Evolutionary conservation across 257 asterid species (phyloP).

Genomic region (Nemophila menziesii): DNA sequence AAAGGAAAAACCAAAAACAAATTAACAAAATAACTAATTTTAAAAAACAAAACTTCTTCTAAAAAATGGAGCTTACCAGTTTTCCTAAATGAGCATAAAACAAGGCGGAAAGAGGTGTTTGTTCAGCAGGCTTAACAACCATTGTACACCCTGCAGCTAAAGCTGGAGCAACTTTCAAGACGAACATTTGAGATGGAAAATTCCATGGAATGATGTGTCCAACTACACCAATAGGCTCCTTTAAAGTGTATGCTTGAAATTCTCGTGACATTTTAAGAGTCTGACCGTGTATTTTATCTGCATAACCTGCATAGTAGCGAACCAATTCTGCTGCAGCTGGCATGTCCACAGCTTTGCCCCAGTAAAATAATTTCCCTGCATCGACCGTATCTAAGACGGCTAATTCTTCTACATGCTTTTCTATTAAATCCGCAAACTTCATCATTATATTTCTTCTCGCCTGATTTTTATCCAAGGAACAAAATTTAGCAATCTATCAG

Average conservation of each 20-base stretch:
- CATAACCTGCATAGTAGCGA: conserved; percentile 58
- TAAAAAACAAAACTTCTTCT: background rate
- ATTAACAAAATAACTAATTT: too few relatives aligned
- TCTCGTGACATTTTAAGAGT: conserved; percentile 89
- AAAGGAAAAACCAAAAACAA: background rate
- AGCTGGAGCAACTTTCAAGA: conserved; percentile 96
- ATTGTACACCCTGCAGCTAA: conserved; percentile 77
- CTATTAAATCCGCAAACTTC: conserved; percentile 86
- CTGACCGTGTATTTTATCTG: conserved; percentile 92
- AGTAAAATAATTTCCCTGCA: conserved; percentile 80
- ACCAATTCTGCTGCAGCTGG: background rate
- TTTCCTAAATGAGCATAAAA: too few relatives aligned
- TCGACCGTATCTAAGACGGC: conserved; percentile 96
- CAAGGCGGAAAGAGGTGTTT: conserved; percentile 92
- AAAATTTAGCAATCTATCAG: too few relatives aligned
- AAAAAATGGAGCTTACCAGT: background rate
- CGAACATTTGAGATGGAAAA: conserved; percentile 81
- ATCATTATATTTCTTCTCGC: conserved; percentile 66
- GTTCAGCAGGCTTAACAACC: conserved; percentile 93
- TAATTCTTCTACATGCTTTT: conserved; percentile 72
- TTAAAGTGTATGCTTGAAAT: conserved; percentile 81
- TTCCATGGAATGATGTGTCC: conserved; percentile 99
- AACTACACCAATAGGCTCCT: conserved; percentile 94
- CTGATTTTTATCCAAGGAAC: too few relatives aligned
- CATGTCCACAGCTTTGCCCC: conserved; percentile 24